A percentile compares a stretch with the other conserved stretches of the same genome.
Conservation (phyloP, 768 basidiomycete species). For the Auricularia sp. region DNA sequence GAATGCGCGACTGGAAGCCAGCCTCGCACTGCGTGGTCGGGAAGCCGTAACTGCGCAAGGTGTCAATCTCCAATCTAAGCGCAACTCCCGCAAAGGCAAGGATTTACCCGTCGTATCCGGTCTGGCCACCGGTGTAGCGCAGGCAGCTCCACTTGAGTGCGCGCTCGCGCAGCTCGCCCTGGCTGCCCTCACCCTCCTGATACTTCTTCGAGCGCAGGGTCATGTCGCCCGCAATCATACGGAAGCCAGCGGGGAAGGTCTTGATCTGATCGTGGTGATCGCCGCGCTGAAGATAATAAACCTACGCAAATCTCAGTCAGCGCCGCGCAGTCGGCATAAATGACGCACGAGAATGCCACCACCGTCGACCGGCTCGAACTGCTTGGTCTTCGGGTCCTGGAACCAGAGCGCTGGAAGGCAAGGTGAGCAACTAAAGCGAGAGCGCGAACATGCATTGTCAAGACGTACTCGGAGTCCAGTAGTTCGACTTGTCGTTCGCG, state of each 20-base stretch:
- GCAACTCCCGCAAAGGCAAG: background rate
- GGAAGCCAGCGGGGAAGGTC: constrained; percentile 6
- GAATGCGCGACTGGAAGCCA: constrained; percentile 20
- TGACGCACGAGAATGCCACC: background rate
- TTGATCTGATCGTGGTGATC: background rate
- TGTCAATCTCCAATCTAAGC: background rate
- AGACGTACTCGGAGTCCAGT: background rate
- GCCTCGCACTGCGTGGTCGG: constrained; percentile 14
- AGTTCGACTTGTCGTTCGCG: background rate
- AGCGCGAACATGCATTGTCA: too few species aligned
- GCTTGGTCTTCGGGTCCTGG: background rate
- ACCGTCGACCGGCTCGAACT: background rate
- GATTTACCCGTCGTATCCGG: constrained; percentile 8
- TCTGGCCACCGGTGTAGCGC: constrained; percentile 23
- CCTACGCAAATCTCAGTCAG: background rate
- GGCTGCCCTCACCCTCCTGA: background rate
- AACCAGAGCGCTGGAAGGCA: background rate
- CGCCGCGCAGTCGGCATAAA: background rate
- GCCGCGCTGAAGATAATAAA: background rate
- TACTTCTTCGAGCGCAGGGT: constrained; percentile 36
- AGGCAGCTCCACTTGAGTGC: constrained; percentile 35
- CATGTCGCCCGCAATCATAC: constrained; percentile 36
- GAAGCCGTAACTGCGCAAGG: background rate
- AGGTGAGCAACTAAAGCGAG: too few species aligned
- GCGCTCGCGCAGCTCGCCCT: constrained; percentile 24